These are phyloP conservation scores for Glycine tomentella DNA, from an alignment of 306 rosid genomes.

Conservation along the genomic window DNA sequence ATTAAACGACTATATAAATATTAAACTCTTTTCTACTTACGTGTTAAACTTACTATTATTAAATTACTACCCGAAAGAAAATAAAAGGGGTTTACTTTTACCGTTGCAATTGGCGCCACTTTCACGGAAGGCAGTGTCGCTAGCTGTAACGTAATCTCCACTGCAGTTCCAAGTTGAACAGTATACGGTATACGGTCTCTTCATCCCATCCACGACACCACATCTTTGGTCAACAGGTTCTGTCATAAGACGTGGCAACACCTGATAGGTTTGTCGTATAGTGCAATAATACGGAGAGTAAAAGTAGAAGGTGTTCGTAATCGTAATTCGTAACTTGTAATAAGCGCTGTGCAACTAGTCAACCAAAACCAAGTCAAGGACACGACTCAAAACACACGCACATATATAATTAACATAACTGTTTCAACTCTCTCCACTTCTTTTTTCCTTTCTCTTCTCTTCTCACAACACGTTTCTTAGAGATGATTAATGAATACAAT, in stretches of 20 bases:
- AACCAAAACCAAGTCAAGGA: constrained; percentile 22
- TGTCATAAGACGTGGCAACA: constrained; percentile 4
- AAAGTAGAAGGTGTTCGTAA: neutral
- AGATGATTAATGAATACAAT: neutral
- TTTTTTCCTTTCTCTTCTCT: constrained; percentile 10
- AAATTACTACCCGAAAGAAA: neutral
- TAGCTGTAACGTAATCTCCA: neutral
- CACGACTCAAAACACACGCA: neutral
- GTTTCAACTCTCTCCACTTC: neutral
- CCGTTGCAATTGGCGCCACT: constrained; percentile 48
- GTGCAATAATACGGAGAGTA: neutral
- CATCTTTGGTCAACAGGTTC: neutral
- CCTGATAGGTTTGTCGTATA: neutral
- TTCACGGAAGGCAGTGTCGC: neutral
- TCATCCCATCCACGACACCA: neutral
- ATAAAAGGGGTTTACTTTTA: neutral
- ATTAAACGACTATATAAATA: too few species aligned
- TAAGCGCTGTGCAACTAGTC: neutral
- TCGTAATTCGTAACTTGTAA: neutral
- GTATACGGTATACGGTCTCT: neutral
- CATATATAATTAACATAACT: neutral
- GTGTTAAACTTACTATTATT: too few species aligned
- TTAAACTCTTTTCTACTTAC: too few species aligned
- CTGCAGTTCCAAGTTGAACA: neutral
- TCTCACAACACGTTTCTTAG: neutral